Base-by-base conservation (phyloP, 164 flowering plant species). In the Saururus chinensis region DNA sequence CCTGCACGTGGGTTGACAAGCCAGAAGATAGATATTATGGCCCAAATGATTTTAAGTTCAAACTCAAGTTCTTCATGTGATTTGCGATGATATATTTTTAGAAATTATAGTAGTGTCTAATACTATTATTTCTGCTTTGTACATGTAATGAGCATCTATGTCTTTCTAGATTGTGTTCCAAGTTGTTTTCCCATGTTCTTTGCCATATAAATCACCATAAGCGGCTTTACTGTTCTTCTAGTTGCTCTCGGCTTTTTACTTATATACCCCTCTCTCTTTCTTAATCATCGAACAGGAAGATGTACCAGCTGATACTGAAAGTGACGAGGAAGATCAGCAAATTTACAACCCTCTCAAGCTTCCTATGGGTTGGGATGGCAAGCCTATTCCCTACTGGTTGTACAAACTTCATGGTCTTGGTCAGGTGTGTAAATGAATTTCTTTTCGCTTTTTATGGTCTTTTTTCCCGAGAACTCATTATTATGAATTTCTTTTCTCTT, bases 351-450 rank as follows among this genome's bases (percentile, higher is more conserved):
- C 99, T 64, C 84, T 95, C 25, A 95, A 95, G 72, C 66, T 95
- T 79, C 98, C 99, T 24, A 87, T 95, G 96, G 98, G 96, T 59
- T 92, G 91, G 90, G 99, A 95, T 81, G 98, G 98, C 60, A 95
- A 89, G 68, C 98, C 98, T 58, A 95, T 91, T 63, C 99, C 99
- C 24, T 92, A 95, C 71, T 95, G 99, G 99, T 77, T 95, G 37
- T 95, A 95, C 68, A 95, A 95, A 78, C 98, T 95, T 75, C 98
- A 95, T 78, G 99, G 98, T 63, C 96, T 95, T 70, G 99, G 96
- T 23, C 97, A 95, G 98, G 96, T 91, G 73, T 40, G 59, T 25
- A 17, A 19, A 16, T 53, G n/a, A 19, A 10, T 21, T 40, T 1
- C 11, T 23, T 20, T 53, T 19, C 25, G 4, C 19, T 9, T 53